A percentile compares a stretch with the other conserved stretches of the same genome.
These are phyloP conservation scores for Pseudogymnoascus sp. DNA, from an alignment of 2,329 filamentous ascomycete genomes.

Conservation along the genomic window DNA sequence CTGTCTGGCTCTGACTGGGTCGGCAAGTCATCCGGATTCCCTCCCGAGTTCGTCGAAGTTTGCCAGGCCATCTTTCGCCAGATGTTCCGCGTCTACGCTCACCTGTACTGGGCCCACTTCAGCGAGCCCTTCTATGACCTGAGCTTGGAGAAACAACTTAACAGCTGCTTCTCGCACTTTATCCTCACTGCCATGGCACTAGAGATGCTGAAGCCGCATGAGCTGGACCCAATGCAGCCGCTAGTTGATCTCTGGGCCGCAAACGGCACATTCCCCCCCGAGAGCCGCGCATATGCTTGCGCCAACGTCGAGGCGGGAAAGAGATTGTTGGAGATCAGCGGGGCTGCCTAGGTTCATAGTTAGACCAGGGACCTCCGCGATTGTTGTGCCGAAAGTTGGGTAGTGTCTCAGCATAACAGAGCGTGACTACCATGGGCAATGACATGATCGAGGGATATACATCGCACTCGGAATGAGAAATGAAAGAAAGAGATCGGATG, in stretches of 20 bases:
- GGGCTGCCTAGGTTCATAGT: neutral
- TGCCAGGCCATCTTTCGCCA: conserved; percentile 93
- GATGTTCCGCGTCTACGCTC: conserved; percentile 97
- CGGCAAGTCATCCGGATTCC: conserved; percentile 88
- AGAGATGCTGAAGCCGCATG: conserved; percentile 77
- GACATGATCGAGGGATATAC: conserved; percentile 2
- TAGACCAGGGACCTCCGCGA: neutral
- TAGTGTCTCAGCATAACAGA: conserved; percentile 4
- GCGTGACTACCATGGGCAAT: neutral
- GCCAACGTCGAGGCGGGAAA: conserved; percentile 54
- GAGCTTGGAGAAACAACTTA: conserved; percentile 71
- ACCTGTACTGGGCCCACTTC: conserved; percentile 97
- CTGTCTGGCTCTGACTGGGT: conserved; percentile 65
- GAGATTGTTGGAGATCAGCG: conserved; percentile 39
- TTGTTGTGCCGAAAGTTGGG: neutral
- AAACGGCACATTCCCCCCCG: conserved; percentile 77
- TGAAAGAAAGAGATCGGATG: neutral
- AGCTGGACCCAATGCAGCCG: conserved; percentile 92
- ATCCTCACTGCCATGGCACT: conserved; percentile 71
- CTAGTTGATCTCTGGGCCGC: conserved; percentile 86
- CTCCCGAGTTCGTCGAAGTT: conserved; percentile 77
- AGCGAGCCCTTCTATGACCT: conserved; percentile 75
- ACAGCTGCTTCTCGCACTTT: conserved; percentile 83
- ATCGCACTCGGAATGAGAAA: conserved; percentile 6
- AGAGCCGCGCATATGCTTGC: conserved; percentile 58